These are phyloP conservation scores for Coniella lustricola DNA, from an alignment of 2,329 filamentous ascomycete species.

Conservation along the genomic window DNA sequence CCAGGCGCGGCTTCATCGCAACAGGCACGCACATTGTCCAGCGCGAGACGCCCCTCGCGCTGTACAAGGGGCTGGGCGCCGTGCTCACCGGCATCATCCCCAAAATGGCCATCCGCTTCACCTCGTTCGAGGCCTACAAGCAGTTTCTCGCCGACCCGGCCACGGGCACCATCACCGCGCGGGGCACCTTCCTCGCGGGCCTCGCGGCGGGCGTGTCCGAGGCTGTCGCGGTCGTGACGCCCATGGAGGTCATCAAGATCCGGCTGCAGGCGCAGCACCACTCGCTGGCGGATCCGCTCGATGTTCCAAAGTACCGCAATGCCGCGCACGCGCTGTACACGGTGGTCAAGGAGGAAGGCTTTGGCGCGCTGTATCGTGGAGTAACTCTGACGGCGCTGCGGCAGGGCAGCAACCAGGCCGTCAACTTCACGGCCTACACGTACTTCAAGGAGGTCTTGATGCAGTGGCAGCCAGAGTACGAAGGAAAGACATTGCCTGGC, in stretches of 20 bases:
- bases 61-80: constrained; percentile 98
- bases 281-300: constrained; percentile 93
- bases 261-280: constrained; percentile 96
- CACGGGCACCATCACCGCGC: constrained; percentile 61
- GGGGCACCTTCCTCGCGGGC: constrained; percentile 65
- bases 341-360: constrained; percentile 84
- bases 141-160: constrained; percentile 63
- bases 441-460: constrained; percentile 81
- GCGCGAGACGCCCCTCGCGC: constrained; percentile 81
- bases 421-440: constrained; percentile 97
- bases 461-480: constrained; percentile 62
- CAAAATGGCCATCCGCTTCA: constrained; percentile 99
- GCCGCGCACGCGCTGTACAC: constrained; percentile 79
- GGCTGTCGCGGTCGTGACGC: constrained; percentile 91
- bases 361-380: constrained; percentile 82
- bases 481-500: constrained; percentile 60
- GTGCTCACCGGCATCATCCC: constrained; percentile 94
- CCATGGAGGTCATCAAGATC: constrained; percentile 99
- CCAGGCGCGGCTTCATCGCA: constrained; percentile 77
- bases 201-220: constrained; percentile 91
- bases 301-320: constrained; percentile 95
- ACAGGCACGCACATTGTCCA: constrained; percentile 83
- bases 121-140: constrained; percentile 95
- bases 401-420: constrained; percentile 94
- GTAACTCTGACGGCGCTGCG: constrained; percentile 88